phyloP scores from a whole-genome alignment of 495 filamentous ascomycete genomes.

The Penicillium macrosclerotiorum region DNA sequence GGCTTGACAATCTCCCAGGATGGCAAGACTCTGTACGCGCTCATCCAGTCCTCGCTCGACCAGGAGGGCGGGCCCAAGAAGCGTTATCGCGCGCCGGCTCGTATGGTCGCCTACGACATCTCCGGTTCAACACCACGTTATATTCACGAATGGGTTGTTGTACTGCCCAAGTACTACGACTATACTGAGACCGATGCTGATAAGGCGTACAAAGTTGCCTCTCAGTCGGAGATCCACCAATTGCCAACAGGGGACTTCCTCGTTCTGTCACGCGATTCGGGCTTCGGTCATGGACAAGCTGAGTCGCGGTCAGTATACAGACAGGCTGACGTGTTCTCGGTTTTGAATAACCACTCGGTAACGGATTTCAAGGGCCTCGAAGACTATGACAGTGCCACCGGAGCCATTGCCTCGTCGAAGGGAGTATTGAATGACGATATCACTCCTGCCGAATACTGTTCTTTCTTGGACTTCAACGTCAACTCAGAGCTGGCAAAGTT shows the following conservation, averaged over 20 bases:
- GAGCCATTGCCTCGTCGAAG: conserved; percentile 49
- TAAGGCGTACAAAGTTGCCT: conserved; percentile 51
- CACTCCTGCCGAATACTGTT: conserved; percentile 62
- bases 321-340: conserved; percentile 71
- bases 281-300: conserved; percentile 56
- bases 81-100: conserved; percentile 50
- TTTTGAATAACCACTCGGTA: conserved; percentile 42
- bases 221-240: conserved; percentile 69
- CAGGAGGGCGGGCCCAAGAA: conserved; percentile 65
- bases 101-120: conserved; percentile 65
- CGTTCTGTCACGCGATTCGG: conserved; percentile 65
- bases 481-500: conserved; percentile 66
- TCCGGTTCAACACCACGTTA: conserved; percentile 36
- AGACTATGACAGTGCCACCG: conserved; percentile 48
- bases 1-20: conserved; percentile 63
- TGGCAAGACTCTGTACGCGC: conserved; percentile 62
- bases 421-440: conserved; percentile 58
- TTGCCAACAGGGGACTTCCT: conserved; percentile 65
- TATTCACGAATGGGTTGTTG: conserved; percentile 65
- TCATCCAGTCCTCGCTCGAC: conserved; percentile 66
- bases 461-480: conserved; percentile 72
- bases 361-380: conserved; percentile 62
- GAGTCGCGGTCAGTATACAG: conserved; percentile 60
- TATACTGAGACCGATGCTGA: conserved; percentile 31
- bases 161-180: conserved; percentile 58